Conservation (phyloP, 2,329 filamentous ascomycete genomes). For the Ophiocordyceps unilateralis region DNA sequence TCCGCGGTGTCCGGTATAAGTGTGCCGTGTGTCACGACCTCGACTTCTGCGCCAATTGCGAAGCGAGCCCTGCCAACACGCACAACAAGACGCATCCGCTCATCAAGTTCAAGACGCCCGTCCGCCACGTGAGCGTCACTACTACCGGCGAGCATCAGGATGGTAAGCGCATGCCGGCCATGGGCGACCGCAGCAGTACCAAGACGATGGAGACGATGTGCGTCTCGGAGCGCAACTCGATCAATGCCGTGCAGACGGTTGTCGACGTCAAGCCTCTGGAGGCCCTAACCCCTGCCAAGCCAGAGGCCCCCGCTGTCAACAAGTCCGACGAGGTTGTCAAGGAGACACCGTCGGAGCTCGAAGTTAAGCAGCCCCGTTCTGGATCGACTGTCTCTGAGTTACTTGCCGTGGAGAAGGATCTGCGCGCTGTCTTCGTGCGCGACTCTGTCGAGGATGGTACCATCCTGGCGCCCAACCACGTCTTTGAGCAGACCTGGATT, state of each 20-base stretch:
- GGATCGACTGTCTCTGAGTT: conserved; percentile 2
- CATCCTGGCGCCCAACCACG: conserved; percentile 47
- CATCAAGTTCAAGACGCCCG: conserved; percentile 90
- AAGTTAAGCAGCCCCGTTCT: conserved; percentile 9
- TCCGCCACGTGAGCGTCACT: conserved; percentile 73
- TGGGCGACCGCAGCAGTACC: conserved; percentile 47
- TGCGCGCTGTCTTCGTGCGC: conserved; percentile 48
- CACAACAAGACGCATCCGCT: conserved; percentile 96
- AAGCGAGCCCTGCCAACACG: conserved; percentile 64
- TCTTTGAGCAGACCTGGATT: conserved; percentile 84
- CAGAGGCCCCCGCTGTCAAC: not conserved
- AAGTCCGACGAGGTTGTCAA: not conserved
- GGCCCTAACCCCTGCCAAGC: conserved; percentile 7
- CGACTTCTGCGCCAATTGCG: conserved; percentile 89
- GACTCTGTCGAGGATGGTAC: conserved; percentile 72
- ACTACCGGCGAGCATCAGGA: conserved; percentile 63
- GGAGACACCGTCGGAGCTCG: conserved; percentile 12
- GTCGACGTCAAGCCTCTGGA: conserved; percentile 52
- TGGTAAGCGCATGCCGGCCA: conserved; percentile 44
- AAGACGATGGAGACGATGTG: conserved; percentile 27
- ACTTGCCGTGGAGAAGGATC: conserved; percentile 12
- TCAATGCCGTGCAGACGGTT: conserved; percentile 49
- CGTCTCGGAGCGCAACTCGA: conserved; percentile 28
- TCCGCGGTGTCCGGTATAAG: conserved; percentile 83
- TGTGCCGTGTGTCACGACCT: conserved; percentile 89